A percentile compares a stretch with the other conserved stretches of the same genome.
Evolutionary conservation across 2,329 filamentous ascomycete species (phyloP).

Genomic region (Verticillium dahliae): DNA sequence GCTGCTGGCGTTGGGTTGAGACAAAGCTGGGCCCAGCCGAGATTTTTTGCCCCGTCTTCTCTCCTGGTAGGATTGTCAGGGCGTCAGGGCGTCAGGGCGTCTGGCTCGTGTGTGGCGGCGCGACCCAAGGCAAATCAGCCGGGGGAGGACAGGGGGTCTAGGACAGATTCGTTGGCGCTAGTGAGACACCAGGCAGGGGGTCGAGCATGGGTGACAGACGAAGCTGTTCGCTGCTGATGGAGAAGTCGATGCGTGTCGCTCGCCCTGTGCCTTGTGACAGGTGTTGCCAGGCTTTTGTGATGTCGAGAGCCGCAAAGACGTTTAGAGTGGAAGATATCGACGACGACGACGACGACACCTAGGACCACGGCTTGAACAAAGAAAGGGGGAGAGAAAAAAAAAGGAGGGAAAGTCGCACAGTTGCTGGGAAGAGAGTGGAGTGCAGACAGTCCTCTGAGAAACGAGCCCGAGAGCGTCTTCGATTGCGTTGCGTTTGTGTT

Average conservation of each 20-base stretch:
- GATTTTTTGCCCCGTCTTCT: conserved; percentile 1
- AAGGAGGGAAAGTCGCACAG: not conserved
- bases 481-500: not conserved
- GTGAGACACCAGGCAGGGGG: conserved; percentile 9
- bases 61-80: not conserved
- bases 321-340: not conserved
- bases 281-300: not conserved
- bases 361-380: not conserved
- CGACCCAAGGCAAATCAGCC: conserved; percentile 12
- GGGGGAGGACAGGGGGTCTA: conserved; percentile 10
- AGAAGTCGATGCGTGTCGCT: not conserved
- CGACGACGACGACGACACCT: not conserved
- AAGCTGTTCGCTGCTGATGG: not conserved
- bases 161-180: conserved; percentile 14
- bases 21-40: conserved; percentile 3
- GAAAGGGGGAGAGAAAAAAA: no score
- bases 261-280: not conserved
- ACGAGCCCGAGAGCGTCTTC: not conserved
- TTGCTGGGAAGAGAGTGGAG: not conserved
- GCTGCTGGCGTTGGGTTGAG: not conserved
- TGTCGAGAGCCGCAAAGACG: not conserved
- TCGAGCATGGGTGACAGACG: not conserved
- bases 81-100: not conserved
- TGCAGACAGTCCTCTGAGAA: not conserved
- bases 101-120: conserved; percentile 7